Percentiles rank a stretch among this genome's conserved stretches.
Conservation (phyloP, 441 rosid species). For the Aleurites moluccanus region DNA sequence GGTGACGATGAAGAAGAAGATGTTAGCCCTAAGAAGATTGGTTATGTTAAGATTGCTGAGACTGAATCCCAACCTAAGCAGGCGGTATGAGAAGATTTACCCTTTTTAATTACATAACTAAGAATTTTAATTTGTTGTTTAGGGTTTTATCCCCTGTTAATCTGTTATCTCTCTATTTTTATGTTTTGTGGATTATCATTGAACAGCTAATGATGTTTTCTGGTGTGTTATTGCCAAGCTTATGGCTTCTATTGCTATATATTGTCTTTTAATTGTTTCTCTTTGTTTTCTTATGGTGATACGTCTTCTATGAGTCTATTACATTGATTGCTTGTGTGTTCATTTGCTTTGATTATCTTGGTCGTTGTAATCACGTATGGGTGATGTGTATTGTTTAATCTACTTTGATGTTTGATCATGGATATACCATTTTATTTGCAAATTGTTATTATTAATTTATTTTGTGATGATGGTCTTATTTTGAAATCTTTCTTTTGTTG, state of each 20-base stretch:
- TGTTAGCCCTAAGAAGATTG: constrained; percentile 37
- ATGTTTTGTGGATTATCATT: neutral
- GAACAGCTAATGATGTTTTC: constrained; percentile 16
- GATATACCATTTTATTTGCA: neutral
- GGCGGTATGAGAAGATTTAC: constrained; percentile 37
- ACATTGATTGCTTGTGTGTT: neutral
- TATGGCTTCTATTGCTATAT: neutral
- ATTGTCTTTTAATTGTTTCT: neutral
- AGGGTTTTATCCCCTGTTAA: neutral
- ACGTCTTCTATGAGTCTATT: neutral
- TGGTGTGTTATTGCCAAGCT: constrained; percentile 7
- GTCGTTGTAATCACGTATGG: neutral
- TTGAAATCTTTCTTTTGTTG: neutral
- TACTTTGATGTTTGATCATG: neutral
- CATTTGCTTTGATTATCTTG: neutral
- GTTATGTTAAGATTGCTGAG: constrained; percentile 59
- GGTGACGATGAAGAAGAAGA: constrained; percentile 20
- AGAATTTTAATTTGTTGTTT: neutral
- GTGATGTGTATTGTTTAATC: neutral
- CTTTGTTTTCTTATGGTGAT: neutral
- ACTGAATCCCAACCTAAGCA: constrained; percentile 36
- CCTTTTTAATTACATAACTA: neutral
- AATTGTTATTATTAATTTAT: neutral
- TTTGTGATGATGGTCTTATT: neutral
- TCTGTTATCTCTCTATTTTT: neutral